Base-by-base conservation (phyloP, 129 eudicot genomes). In the Scalesia atractyloides region DNA sequence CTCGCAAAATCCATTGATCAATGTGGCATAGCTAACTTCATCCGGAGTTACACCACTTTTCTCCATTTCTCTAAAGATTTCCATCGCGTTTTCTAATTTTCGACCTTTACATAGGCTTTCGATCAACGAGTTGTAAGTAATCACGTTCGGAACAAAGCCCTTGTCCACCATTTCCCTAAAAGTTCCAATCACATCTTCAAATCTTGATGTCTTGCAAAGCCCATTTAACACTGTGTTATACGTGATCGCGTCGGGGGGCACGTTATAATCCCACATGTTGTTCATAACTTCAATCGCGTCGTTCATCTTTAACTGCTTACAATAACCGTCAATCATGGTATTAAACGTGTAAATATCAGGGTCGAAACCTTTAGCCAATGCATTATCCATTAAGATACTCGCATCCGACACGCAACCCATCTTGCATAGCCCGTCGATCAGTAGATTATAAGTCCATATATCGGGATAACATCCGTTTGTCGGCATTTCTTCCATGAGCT, bases 341-440 rank as follows among this genome's bases (percentile, higher is more conserved):
- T 94, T 94, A 75, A 90, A 94, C 33, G 96, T 94, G 67, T 86
- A 94, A 47, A 94, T 86, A 67, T 94, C 99, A 0, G 99, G 99
- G 82, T 84, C 61, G 18, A 89, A 67, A 65, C 99, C 99, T 88
- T 77, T 88, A 19, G 56, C 64, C 73, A 88, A 72, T 3, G 94
- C 91, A 77, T 86, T 83, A 41, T 84, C 79, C 83, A 86, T 58
- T 54, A 93, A 43, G 43, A 63, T 84, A 36, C 82, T 79, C 56
- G 98, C 98, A 81, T 93, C 96, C 22, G 80, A 72, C 72, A 94
- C 77, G 52, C 97, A 90, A 14, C 99, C 92, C 88, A 90, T 79
- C 79, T 94, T 94, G 88, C 99, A 94, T 61, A 94, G 51, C 66
- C 97, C 97, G 47, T 94, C 88, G 33, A 94, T 82, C 24, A 94